These are phyloP conservation scores for Boeremia lycopersici DNA, from an alignment of 2,329 filamentous ascomycete species.

Conservation along the genomic window DNA sequence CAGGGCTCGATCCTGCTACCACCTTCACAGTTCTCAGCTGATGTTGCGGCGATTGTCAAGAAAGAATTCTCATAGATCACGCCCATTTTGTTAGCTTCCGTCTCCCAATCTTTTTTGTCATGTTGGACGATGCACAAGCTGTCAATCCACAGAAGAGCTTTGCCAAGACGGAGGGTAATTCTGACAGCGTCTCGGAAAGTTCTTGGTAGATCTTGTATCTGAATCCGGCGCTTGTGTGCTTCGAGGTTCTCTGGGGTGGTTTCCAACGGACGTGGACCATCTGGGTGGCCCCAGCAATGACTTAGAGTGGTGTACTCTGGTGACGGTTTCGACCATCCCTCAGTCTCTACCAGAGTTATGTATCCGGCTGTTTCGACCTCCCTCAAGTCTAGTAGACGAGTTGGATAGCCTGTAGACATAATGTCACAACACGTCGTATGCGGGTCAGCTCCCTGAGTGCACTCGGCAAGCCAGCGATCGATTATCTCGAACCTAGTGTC, in stretches of 20 bases:
- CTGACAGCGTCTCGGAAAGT: neutral
- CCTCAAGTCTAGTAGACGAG: neutral
- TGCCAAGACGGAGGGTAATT: neutral
- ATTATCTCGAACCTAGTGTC: neutral
- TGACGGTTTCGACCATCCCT: neutral
- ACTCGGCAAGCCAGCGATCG: neutral
- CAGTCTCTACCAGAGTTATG: neutral
- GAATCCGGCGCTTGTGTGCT: neutral
- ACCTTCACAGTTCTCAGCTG: neutral
- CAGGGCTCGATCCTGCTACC: neutral
- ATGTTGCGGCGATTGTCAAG: neutral
- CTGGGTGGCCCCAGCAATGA: neutral
- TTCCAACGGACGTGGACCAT: neutral
- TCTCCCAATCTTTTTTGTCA: neutral
- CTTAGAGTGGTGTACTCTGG: neutral
- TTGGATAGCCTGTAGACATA: neutral
- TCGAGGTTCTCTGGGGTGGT: neutral
- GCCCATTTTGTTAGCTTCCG: neutral
- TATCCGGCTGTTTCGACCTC: neutral
- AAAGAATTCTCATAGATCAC: constrained; percentile 1
- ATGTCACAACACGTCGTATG: neutral
- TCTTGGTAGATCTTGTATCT: neutral
- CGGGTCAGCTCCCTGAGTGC: neutral
- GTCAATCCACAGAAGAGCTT: constrained; percentile 1
- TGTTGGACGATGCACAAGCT: constrained; percentile 8